These are phyloP conservation scores for Septoria linicola DNA, from an alignment of 2,329 filamentous ascomycete species.

Conservation along the genomic window DNA sequence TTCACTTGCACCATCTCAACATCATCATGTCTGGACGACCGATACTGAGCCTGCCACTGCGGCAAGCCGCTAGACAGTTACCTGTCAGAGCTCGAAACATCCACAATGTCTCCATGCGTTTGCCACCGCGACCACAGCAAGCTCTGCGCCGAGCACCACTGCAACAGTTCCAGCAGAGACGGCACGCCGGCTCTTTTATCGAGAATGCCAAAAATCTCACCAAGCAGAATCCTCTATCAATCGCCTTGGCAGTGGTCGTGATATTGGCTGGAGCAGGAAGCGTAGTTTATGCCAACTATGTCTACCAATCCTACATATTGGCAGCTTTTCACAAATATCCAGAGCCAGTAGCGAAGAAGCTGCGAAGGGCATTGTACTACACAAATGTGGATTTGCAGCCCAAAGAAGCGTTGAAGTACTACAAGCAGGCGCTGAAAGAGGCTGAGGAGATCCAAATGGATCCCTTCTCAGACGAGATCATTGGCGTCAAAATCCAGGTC, in stretches of 20 bases:
- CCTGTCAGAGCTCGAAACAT: conserved; percentile 17
- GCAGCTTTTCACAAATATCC: conserved; percentile 59
- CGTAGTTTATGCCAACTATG: conserved; percentile 47
- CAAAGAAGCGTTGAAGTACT: conserved; percentile 76
- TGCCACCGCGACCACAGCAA: conserved; percentile 8
- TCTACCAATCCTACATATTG: conserved; percentile 49
- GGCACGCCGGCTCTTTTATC: conserved; percentile 27
- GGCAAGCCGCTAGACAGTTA: conserved; percentile 20
- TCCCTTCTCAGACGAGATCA: conserved; percentile 84
- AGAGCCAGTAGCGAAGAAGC: conserved; percentile 69
- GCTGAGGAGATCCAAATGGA: conserved; percentile 76
- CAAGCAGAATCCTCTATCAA: conserved; percentile 41
- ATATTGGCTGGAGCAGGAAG: conserved; percentile 43
- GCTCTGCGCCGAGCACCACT: conserved; percentile 17
- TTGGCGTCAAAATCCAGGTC: conserved; percentile 83
- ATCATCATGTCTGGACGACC: conserved; percentile 41
- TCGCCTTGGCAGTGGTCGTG: conserved; percentile 35
- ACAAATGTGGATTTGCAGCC: conserved; percentile 74
- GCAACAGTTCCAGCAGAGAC: conserved; percentile 21
- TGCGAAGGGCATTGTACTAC: conserved; percentile 84
- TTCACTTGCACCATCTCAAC: not conserved
- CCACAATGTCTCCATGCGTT: conserved; percentile 21
- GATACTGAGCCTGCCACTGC: conserved; percentile 27
- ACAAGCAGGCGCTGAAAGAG: conserved; percentile 72
- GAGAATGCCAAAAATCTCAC: conserved; percentile 38